Base-by-base conservation (phyloP, 2,329 filamentous ascomycete species). In the Thelonectria blattea region DNA sequence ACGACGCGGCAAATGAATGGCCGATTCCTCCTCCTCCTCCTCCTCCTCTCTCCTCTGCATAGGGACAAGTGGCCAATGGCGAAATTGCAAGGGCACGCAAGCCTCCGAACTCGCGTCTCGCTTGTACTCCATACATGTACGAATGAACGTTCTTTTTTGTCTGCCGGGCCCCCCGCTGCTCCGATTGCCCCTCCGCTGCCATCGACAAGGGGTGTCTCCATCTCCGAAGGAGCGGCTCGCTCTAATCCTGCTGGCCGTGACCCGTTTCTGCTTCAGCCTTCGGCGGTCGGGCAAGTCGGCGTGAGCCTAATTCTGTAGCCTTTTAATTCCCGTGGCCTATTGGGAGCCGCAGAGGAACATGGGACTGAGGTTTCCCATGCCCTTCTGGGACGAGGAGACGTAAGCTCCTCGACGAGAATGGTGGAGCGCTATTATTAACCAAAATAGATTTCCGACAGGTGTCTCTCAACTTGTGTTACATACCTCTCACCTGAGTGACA, bases 1-100 rank as follows among this genome's bases (percentile, higher is more conserved):
- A 52, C 52, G 58, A 24, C 22, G 58, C 56, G 55, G 55, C 58
- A 56, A 55, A 58, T 62, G 62, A 65, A 52, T 60, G 56, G 56
- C 51, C 43, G 55, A 54, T 52, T 52, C 52, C 37, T 46, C 39
- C 30, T 46, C 39, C 41, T 43, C 47, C 54, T 56, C 55, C 34
- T 56, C 60, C 60, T n/a, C 61, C 22, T 47, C 18, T 6, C 58
- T 62, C 60, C 56, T 45, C 51, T 20, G 42, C 27, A 7, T 9
- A 30, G 27, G 27, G 27, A 30, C 27, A 30, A 30, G 27, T 30
- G 22, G 46, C 54, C 60, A 56, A 60, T 56, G 39, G 56, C 56
- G 50, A 68, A 56, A 51, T 43, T 61, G 50, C 49, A 49, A 51
- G 55, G 56, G 32, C 52, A 57, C 18, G 56, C 51, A 41, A 56